A percentile compares a stretch with the other conserved stretches of the same genome.
Evolutionary conservation across 305 asterid genomes (phyloP).

Genomic region (Fraxinus angustifolia): DNA sequence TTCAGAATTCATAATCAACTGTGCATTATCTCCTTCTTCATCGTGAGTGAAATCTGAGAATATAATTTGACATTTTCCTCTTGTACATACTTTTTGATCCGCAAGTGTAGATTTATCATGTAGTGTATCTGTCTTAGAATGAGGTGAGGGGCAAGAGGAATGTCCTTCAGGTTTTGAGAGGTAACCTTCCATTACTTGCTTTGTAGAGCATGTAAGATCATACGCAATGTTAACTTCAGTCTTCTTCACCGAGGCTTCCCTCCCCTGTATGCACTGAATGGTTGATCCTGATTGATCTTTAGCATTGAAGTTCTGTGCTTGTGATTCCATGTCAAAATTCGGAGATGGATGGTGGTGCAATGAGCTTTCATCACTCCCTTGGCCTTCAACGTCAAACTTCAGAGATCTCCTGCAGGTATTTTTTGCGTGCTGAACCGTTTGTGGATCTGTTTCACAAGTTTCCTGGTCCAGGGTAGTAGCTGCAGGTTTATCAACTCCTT

Average conservation of each 20-base stretch:
- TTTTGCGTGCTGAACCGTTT: slow-evolving; percentile 31
- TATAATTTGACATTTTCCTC: slow-evolving; percentile 67
- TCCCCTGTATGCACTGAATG: slow-evolving; percentile 23
- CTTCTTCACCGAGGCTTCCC: slow-evolving; percentile 27
- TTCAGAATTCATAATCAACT: slow-evolving; percentile 29
- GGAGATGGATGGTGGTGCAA: slow-evolving; percentile 25
- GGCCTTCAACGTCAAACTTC: slow-evolving; percentile 48
- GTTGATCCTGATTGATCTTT: slow-evolving; percentile 32
- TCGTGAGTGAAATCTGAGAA: slow-evolving; percentile 72
- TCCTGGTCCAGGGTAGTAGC: slow-evolving; percentile 35
- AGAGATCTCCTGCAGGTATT: slow-evolving; percentile 63
- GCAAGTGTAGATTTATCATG: slow-evolving; percentile 20
- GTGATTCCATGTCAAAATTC: slow-evolving; percentile 23
- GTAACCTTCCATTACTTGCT: slow-evolving; percentile 29
- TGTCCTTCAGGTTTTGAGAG: slow-evolving; percentile 28
- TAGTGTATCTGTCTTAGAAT: slow-evolving; percentile 26
- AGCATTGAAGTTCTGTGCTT: slow-evolving; percentile 28
- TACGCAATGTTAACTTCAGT: slow-evolving; percentile 25
- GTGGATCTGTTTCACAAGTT: slow-evolving; percentile 24
- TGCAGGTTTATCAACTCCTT: slow-evolving; percentile 26
- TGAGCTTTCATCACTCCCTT: slow-evolving; percentile 40
- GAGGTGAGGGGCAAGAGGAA: slow-evolving; percentile 25
- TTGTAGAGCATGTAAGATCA: slow-evolving; percentile 27
- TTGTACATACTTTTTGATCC: slow-evolving; percentile 35
- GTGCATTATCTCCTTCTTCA: slow-evolving; percentile 45